Evolutionary conservation across 371 early-diverging fungal species (phyloP).

Genomic region (Syncephalastrum racemosum): DNA sequence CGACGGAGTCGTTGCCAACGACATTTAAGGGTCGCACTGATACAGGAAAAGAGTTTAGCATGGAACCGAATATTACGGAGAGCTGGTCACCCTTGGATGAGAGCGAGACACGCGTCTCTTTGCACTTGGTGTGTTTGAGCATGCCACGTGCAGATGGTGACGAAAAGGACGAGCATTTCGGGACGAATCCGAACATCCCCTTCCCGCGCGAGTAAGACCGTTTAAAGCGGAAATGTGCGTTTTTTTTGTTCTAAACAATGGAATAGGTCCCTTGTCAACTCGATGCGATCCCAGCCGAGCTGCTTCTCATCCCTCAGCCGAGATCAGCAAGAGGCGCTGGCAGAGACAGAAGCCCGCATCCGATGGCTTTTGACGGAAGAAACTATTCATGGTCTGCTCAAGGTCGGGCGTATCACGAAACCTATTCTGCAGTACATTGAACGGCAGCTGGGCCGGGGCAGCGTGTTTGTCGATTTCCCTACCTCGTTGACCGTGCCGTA

Average conservation of each 20-base stretch:
- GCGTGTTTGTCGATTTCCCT: constrained; percentile 52
- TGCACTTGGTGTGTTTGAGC: constrained; percentile 64
- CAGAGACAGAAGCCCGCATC: constrained; percentile 57
- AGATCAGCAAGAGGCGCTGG: constrained; percentile 63
- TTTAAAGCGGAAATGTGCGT: neutral
- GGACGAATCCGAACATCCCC: constrained; percentile 6
- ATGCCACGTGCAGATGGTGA: constrained; percentile 48
- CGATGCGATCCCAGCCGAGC: constrained; percentile 41
- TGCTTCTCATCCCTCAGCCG: constrained; percentile 45
- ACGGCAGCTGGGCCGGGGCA: constrained; percentile 44
- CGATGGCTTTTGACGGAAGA: constrained; percentile 71
- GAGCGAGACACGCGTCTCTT: constrained; percentile 53
- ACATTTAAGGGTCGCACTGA: constrained; percentile 34
- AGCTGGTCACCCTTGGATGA: constrained; percentile 59
- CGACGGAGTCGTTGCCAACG: constrained; percentile 58
- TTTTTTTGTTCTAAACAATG: neutral
- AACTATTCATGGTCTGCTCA: constrained; percentile 68
- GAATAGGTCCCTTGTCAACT: constrained; percentile 21
- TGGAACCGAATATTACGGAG: constrained; percentile 44
- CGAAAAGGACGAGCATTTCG: constrained; percentile 6
- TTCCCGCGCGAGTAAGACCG: constrained; percentile 15
- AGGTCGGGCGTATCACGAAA: constrained; percentile 43
- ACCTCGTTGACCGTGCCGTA: constrained; percentile 56
- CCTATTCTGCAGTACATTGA: constrained; percentile 59
- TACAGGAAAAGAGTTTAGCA: constrained; percentile 41